Percentiles rank a stretch among this genome's conserved stretches.
Conservation (phyloP, 1,284 basidiomycete genomes). For the Cryptococcus neoformans region DNA sequence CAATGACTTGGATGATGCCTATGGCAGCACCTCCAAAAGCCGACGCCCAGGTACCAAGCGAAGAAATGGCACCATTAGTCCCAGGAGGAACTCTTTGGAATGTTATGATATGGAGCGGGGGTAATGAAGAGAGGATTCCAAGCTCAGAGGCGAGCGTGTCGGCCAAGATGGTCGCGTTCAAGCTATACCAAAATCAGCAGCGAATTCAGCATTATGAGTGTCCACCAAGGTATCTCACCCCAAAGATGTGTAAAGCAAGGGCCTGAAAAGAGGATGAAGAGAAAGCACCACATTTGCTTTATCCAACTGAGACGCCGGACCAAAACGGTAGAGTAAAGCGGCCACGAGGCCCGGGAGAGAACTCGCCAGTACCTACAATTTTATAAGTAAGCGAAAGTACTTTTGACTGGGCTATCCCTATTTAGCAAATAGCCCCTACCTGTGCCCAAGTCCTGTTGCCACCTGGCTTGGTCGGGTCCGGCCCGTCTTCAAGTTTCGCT, state of each 20-base stretch:
- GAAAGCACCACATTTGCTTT: conserved; percentile 19
- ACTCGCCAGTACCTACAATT: conserved; percentile 62
- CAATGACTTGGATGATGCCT: conserved; percentile 59
- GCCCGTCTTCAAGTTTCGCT: conserved; percentile 71
- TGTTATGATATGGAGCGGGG: conserved; percentile 73
- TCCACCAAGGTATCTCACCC: conserved; percentile 53
- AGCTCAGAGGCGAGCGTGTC: conserved; percentile 53
- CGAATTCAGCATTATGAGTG: background rate
- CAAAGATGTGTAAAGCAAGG: conserved; percentile 51
- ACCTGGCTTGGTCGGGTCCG: conserved; percentile 59
- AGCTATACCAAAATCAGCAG: conserved; percentile 12
- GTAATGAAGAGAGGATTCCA: conserved; percentile 69
- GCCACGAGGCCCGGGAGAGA: conserved; percentile 68
- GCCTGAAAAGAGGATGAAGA: conserved; percentile 22
- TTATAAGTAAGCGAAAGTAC: no score
- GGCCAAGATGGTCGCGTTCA: conserved; percentile 31
- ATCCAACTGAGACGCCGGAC: conserved; percentile 20
- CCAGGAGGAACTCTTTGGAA: conserved; percentile 72
- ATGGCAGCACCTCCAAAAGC: conserved; percentile 70
- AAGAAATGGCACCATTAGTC: conserved; percentile 84
- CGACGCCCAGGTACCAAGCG: conserved; percentile 70
- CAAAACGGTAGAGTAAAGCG: conserved; percentile 61
- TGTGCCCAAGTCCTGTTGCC: conserved; percentile 71
- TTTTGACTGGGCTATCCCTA: no score
- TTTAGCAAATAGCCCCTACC: conserved; percentile 43